phyloP scores from a whole-genome alignment of 192 early-diverging fungal species.

The Podila epicladia region DNA sequence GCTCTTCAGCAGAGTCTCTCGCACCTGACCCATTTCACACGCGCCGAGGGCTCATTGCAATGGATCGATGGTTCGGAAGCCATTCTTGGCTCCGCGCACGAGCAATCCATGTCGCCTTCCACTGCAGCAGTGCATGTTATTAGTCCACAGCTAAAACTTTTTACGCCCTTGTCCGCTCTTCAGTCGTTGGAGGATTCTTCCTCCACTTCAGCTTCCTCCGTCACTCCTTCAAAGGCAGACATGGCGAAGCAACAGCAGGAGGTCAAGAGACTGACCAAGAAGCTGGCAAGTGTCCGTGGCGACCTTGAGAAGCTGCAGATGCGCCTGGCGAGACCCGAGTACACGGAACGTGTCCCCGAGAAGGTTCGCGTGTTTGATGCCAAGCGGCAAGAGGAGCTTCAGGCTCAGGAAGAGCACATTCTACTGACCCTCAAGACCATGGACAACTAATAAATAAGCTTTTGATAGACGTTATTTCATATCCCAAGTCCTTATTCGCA shows the following conservation, averaged over 20 bases:
- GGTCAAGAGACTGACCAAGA: constrained; percentile 24
- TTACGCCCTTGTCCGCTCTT: constrained; percentile 28
- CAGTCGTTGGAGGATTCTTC: not conserved
- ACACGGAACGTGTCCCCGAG: constrained; percentile 24
- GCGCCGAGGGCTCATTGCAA: constrained; percentile 14
- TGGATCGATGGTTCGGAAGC: constrained; percentile 17
- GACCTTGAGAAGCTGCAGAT: constrained; percentile 25
- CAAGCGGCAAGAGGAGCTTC: constrained; percentile 15
- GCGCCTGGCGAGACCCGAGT: constrained; percentile 22
- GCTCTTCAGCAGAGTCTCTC: constrained; percentile 17
- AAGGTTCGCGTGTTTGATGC: constrained; percentile 10
- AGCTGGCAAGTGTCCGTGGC: constrained; percentile 9
- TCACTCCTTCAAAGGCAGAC: not conserved
- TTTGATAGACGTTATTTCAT: no score
- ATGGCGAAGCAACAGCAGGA: constrained; percentile 23
- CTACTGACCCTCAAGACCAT: constrained; percentile 11
- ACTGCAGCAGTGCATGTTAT: constrained; percentile 18
- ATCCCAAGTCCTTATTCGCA: no score
- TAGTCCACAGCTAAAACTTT: constrained; percentile 27
- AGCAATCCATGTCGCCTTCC: constrained; percentile 6
- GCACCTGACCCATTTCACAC: constrained; percentile 29
- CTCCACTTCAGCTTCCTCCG: not conserved
- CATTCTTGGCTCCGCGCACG: not conserved
- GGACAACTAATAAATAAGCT: not conserved
- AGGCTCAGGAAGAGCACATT: constrained; percentile 34